phyloP scores from a whole-genome alignment of 73 alveolate species.

The Paramecium caudatum region DNA sequence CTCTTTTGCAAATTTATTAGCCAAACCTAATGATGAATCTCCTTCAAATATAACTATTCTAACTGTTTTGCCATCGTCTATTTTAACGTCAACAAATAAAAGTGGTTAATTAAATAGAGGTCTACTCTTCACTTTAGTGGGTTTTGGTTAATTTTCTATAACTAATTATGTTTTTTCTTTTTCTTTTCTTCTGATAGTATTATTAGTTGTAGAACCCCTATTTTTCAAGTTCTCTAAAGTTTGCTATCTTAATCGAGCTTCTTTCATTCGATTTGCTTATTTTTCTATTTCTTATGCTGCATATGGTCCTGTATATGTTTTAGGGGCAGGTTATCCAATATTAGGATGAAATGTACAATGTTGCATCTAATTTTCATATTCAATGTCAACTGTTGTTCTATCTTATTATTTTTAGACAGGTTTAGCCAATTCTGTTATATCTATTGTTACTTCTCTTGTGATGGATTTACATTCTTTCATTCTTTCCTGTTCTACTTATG shows the following conservation, averaged over 20 bases:
- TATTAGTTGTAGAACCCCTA: constrained; percentile 54
- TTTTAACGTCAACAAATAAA: constrained; percentile 94
- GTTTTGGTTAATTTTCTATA: constrained; percentile 56
- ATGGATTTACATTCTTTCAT: constrained; percentile 57
- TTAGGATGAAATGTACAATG: constrained; percentile 66
- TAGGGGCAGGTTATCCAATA: constrained; percentile 1
- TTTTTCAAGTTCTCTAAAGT: constrained; percentile 8
- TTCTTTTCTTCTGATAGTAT: constrained; percentile 32
- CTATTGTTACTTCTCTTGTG: constrained; percentile 28
- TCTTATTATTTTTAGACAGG: constrained; percentile 53
- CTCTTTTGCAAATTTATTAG: constrained; percentile 90
- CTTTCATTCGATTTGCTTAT: constrained; percentile 59
- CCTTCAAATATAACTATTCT: constrained; percentile 96
- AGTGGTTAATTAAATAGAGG: constrained; percentile 81
- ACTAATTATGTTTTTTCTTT: background rate
- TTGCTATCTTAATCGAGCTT: constrained; percentile 59
- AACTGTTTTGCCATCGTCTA: constrained; percentile 91
- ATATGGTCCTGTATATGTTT: background rate
- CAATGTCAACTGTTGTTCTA: constrained; percentile 54
- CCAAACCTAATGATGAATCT: constrained; percentile 91
- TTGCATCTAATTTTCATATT: constrained; percentile 10
- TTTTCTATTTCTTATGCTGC: constrained; percentile 30
- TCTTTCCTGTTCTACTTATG: constrained; percentile 2
- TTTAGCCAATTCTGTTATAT: constrained; percentile 25
- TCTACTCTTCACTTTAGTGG: constrained; percentile 78